A percentile compares a stretch with the other conserved stretches of the same genome.
These are phyloP conservation scores for Pleurotus ostreatus DNA, from an alignment of 768 basidiomycete species.

Conservation along the genomic window DNA sequence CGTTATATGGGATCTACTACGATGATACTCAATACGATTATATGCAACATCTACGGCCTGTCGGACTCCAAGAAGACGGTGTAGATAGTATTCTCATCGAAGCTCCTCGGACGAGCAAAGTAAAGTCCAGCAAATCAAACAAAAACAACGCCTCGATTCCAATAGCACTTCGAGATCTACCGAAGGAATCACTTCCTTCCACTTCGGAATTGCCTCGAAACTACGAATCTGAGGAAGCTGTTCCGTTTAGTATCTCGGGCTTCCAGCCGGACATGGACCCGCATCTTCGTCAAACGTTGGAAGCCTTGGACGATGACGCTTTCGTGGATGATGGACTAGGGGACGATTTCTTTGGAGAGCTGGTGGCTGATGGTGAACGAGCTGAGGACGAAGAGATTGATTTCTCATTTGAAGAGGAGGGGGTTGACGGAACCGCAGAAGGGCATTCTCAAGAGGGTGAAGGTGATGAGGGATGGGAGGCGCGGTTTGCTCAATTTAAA, in stretches of 20 bases:
- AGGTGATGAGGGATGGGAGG: constrained; percentile 57
- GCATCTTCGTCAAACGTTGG: constrained; percentile 85
- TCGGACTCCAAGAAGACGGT: constrained; percentile 75
- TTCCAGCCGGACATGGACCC: constrained; percentile 97
- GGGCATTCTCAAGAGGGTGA: constrained; percentile 16
- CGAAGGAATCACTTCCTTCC: constrained; percentile 71
- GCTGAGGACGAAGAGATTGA: constrained; percentile 54
- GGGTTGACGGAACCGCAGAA: constrained; percentile 23
- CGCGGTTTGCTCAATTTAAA: constrained; percentile 80
- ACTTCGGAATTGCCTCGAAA: constrained; percentile 67
- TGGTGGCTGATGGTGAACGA: constrained; percentile 71
- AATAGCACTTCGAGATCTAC: constrained; percentile 54
- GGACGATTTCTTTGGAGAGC: constrained; percentile 73
- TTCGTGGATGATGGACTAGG: constrained; percentile 78
- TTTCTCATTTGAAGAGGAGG: constrained; percentile 66
- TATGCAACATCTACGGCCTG: constrained; percentile 88
- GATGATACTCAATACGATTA: constrained; percentile 98
- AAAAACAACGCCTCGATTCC: constrained; percentile 22
- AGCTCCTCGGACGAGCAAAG: constrained; percentile 48
- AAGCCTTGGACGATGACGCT: constrained; percentile 94
- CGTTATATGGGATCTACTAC: constrained; percentile 86
- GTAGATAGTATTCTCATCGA: constrained; percentile 80
- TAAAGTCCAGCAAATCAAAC: constrained; percentile 22
- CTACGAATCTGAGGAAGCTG: constrained; percentile 70
- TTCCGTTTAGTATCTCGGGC: constrained; percentile 81